phyloP scores from a whole-genome alignment of 768 basidiomycete genomes.

The Psilocybe sp. region DNA sequence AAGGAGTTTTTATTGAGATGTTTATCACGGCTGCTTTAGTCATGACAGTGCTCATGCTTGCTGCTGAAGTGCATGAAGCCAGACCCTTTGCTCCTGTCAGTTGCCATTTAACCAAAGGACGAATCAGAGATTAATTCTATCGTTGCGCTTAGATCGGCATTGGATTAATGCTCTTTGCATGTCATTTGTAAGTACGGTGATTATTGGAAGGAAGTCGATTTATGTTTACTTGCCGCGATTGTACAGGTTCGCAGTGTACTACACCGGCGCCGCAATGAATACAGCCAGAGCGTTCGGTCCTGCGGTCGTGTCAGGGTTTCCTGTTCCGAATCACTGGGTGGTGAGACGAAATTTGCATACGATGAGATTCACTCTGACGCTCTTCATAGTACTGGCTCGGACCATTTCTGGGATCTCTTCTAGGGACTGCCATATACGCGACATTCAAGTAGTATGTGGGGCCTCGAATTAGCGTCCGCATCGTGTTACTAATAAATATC shows the following conservation, averaged over 20 bases:
- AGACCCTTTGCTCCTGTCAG: slow-evolving; percentile 69
- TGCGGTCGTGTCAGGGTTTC: slow-evolving; percentile 63
- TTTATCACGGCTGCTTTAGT: slow-evolving; percentile 61
- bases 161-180: slow-evolving; percentile 61
- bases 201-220: no score
- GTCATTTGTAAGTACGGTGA: slow-evolving; percentile 47
- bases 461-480: no score
- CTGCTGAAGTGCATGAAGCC: slow-evolving; percentile 63
- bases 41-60: slow-evolving; percentile 68
- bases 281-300: slow-evolving; percentile 71
- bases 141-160: slow-evolving; percentile 58
- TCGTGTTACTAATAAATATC: no score
- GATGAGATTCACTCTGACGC: slow-evolving; percentile 3
- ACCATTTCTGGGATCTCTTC: slow-evolving; percentile 61
- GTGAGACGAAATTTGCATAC: slow-evolving; percentile 33
- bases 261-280: slow-evolving; percentile 68
- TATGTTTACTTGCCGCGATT: no score
- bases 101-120: background rate
- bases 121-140: background rate
- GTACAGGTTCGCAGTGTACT: slow-evolving; percentile 54
- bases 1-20: slow-evolving; percentile 72
- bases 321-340: slow-evolving; percentile 54
- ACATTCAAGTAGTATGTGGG: slow-evolving; percentile 45
- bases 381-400: slow-evolving; percentile 63
- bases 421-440: slow-evolving; percentile 56